Conservation (phyloP, 768 basidiomycete species). For the Mycena epipterygia region DNA sequence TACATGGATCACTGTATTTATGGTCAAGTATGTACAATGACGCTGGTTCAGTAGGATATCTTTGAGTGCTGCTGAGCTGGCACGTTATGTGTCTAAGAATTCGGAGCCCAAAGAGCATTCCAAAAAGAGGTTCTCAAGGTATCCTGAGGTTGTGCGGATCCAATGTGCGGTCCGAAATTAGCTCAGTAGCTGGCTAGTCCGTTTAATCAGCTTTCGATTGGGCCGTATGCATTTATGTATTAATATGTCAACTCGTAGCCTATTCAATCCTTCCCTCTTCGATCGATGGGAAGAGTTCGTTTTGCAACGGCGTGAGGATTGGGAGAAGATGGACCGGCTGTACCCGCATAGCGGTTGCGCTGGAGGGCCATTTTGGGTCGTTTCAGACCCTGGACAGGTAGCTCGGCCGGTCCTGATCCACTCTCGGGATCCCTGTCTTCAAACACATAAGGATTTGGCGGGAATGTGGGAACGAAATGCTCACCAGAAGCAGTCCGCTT, state of each 20-base stretch:
- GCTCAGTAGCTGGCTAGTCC: no score
- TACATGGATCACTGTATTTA: no score
- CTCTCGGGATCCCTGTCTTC: conserved; percentile 29
- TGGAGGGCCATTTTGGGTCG: conserved; percentile 26
- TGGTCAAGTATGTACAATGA: no score
- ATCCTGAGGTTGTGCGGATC: no score
- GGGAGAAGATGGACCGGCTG: conserved; percentile 22
- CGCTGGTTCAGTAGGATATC: no score
- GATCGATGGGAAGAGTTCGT: conserved; percentile 41
- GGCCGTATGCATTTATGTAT: neutral
- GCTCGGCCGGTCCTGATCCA: conserved; percentile 24
- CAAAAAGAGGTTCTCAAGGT: no score
- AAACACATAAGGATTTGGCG: neutral
- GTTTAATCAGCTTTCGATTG: no score
- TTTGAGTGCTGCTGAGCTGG: no score
- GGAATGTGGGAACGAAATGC: conserved; percentile 33
- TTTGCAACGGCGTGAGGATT: conserved; percentile 21
- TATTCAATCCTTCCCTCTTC: conserved; percentile 65
- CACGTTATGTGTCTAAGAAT: no score
- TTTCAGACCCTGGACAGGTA: conserved; percentile 15
- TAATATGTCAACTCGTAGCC: conserved; percentile 1
- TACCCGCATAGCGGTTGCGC: conserved; percentile 27
- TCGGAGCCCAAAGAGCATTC: no score
- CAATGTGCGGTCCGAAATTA: no score
- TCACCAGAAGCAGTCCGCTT: conserved; percentile 81